These are phyloP conservation scores for Letharia columbiana DNA, from an alignment of 495 filamentous ascomycete species.

Conservation along the genomic window DNA sequence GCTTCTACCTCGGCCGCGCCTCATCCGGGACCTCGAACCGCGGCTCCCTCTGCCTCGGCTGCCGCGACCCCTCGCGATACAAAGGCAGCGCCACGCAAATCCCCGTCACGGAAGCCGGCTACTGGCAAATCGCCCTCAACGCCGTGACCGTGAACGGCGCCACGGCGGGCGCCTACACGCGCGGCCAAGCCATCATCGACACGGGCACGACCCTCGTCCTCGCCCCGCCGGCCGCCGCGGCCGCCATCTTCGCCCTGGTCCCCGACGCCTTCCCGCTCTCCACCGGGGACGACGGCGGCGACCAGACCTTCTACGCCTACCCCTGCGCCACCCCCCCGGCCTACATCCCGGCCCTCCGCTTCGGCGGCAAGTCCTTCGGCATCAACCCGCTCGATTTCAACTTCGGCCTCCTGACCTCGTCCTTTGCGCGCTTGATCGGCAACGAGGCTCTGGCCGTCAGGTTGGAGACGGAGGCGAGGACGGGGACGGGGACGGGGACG, in stretches of 20 bases:
- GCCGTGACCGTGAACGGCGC: not conserved
- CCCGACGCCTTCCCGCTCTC: not conserved
- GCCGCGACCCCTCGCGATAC: not conserved
- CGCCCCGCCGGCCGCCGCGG: not conserved
- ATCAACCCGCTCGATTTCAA: slow-evolving; percentile 2
- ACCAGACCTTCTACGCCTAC: not conserved
- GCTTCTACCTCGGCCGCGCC: not conserved
- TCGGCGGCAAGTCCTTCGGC: not conserved
- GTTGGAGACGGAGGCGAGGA: not conserved
- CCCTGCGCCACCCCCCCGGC: not conserved
- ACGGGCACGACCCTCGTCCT: slow-evolving; percentile 3
- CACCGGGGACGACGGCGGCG: not conserved
- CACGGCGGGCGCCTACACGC: not conserved
- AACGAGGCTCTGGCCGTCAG: not conserved
- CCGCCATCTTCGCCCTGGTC: not conserved
- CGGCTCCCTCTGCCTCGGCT: not conserved
- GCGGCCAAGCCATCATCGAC: not conserved
- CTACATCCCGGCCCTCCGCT: not conserved
- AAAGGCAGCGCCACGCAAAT: not conserved
- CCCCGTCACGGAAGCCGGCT: not conserved
- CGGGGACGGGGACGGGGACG: not conserved
- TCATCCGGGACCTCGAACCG: not conserved
- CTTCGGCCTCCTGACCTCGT: not conserved
- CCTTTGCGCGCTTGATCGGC: not conserved
- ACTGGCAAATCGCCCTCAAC: not conserved